Percentiles rank a stretch among this genome's conserved stretches.
These are phyloP conservation scores for Elsinoe ampelina DNA, from an alignment of 2,329 filamentous ascomycete genomes.

Conservation along the genomic window DNA sequence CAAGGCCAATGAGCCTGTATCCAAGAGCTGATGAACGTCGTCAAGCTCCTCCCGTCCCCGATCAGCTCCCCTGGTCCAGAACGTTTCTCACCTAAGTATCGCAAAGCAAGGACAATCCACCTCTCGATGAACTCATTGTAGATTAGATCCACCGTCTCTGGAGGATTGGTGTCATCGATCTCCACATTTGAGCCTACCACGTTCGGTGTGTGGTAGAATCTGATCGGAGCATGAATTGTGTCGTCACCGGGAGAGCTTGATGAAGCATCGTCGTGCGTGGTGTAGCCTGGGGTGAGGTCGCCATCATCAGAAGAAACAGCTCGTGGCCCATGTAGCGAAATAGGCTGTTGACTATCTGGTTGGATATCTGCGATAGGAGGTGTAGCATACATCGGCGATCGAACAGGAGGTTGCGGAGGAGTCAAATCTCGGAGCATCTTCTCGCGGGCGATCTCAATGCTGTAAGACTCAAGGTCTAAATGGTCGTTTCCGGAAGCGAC, in stretches of 20 bases:
- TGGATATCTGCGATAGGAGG: background rate
- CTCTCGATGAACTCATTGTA: constrained; percentile 86
- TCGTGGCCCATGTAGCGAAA: background rate
- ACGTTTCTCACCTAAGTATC: constrained; percentile 46
- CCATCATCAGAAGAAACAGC: background rate
- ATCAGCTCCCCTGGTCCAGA: constrained; percentile 44
- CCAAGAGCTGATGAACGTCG: constrained; percentile 51
- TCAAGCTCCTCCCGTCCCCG: constrained; percentile 46
- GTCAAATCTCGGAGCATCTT: constrained; percentile 12
- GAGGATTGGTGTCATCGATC: constrained; percentile 48
- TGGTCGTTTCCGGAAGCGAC: constrained; percentile 18
- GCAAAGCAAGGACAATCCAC: constrained; percentile 68
- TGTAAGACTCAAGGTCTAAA: constrained; percentile 26
- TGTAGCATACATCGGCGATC: background rate
- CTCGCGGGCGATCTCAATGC: background rate
- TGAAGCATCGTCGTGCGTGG: constrained; percentile 76
- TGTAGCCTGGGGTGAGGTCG: constrained; percentile 66
- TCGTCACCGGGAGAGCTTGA: constrained; percentile 67
- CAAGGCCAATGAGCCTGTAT: constrained; percentile 46
- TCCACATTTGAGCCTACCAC: constrained; percentile 62
- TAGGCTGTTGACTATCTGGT: constrained; percentile 8
- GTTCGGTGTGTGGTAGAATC: constrained; percentile 72
- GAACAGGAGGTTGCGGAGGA: constrained; percentile 14
- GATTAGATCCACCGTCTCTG: constrained; percentile 72
- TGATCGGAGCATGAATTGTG: constrained; percentile 66